Base-by-base conservation (phyloP, 179 eudicot species). In the Silene coronaria region DNA sequence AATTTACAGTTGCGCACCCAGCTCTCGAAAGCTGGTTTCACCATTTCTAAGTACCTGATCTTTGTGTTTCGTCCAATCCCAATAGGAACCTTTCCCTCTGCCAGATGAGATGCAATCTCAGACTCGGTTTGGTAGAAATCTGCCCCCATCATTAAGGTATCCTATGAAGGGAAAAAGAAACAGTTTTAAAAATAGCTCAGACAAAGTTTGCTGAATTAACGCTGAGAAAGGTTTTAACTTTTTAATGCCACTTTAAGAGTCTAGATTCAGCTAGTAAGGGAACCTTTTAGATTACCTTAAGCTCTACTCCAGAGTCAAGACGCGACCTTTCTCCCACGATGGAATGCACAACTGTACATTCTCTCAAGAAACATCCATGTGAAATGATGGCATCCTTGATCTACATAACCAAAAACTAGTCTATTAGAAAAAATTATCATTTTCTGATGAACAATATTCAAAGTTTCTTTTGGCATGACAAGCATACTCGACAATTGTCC, bases 121-220 rank as follows among this genome's bases (percentile, higher is more conserved):
- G 92, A 77, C 70, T 90, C 96, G 36, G 98, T 94, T 82, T 94
- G 98, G 71, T 94, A 91, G 77, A 77, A 78, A 75, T 94, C 98
- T 51, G 98, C 98, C 57, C 98, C 98, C 97, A 94, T 85, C 98
- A 94, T 89, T 89, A 94, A 80, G 19, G 98, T 88, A 79, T 93
- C 93, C 98, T 93, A 80, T 6, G 60, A 65, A 34, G 24, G 38
- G 67, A 76, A 75, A 10, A 57, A 79, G 36, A 7, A 60, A 38
- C 16, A 23, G 45, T 53, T 53, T 71, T 68, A 70, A 48, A 66
- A 17, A 74, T 10, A 48, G 28, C 21, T 55, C 42, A 42, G 17
- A 63, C 13, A 3, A 11, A 42, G 48, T 42, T 8, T 11, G 22
- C n/a, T 22, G 22, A 24, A 26, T 28, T 21, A 70, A 74, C 27